phyloP scores from a whole-genome alignment of 306 rosid genomes.

The Prunus fruticosa region DNA sequence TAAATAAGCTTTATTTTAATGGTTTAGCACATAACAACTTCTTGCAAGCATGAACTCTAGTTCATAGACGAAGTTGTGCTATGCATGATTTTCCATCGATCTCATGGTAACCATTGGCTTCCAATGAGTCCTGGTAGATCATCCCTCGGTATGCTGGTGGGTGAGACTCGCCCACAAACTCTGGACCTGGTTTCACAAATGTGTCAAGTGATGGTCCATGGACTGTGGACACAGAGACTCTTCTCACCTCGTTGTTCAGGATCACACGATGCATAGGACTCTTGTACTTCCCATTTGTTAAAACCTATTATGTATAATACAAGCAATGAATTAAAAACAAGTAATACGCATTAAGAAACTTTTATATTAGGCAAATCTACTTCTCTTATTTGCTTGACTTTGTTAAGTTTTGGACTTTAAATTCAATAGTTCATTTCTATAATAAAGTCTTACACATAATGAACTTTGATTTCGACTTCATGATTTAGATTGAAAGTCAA shows the following conservation, averaged over 20 bases:
- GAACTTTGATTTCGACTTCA: too few relatives aligned
- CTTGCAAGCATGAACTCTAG: background rate
- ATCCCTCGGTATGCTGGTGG: conserved; percentile 34
- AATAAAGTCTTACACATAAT: too few relatives aligned
- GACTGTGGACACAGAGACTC: conserved; percentile 42
- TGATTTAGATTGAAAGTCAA: too few relatives aligned
- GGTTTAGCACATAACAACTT: background rate
- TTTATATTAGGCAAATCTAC: too few relatives aligned
- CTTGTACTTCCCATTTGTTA: conserved; percentile 52
- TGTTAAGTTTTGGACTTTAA: background rate
- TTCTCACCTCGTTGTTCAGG: conserved; percentile 40
- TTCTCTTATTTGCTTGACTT: background rate
- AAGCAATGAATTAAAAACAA: background rate
- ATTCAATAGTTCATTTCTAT: too few relatives aligned
- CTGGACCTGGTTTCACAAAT: conserved; percentile 30
- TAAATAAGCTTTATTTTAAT: too few relatives aligned
- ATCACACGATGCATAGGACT: conserved; percentile 56
- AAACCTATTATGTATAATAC: conserved; percentile 23
- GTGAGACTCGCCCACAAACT: conserved; percentile 39
- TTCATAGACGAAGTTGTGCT: conserved; percentile 6
- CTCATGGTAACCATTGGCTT: conserved; percentile 29
- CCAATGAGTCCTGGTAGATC: conserved; percentile 46
- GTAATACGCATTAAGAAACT: background rate
- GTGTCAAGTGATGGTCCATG: conserved; percentile 45
- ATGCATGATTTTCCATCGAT: conserved; percentile 22